phyloP scores from a whole-genome alignment of 2,329 filamentous ascomycete genomes.

The Tolypocladium endophyticum region DNA sequence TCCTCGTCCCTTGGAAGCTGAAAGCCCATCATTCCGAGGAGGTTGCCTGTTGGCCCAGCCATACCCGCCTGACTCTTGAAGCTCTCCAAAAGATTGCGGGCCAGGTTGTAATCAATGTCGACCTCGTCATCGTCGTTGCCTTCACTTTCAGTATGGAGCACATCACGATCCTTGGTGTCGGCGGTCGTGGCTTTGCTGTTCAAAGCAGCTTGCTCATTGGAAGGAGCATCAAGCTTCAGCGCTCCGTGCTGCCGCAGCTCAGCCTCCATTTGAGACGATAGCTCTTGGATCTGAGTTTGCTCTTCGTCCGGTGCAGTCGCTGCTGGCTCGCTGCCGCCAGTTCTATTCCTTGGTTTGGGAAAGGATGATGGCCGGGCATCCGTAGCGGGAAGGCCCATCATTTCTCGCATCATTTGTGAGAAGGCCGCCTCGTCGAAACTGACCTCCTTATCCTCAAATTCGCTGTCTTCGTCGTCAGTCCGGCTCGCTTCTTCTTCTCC shows the following conservation, averaged over 20 bases:
- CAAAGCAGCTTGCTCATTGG: conserved; percentile 11
- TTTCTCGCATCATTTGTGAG: conserved; percentile 77
- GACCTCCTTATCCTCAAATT: conserved; percentile 63
- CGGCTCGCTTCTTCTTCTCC: conserved; percentile 37
- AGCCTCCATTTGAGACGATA: conserved; percentile 60
- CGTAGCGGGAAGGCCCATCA: conserved; percentile 58
- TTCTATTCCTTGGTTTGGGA: not conserved
- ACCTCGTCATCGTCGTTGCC: conserved; percentile 47
- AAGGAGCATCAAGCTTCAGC: conserved; percentile 31
- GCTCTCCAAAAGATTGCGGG: conserved; percentile 82
- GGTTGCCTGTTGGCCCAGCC: conserved; percentile 76
- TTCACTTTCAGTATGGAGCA: conserved; percentile 37
- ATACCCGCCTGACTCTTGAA: conserved; percentile 84
- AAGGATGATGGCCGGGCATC: not conserved
- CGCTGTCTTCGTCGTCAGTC: conserved; percentile 42
- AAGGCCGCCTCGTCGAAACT: conserved; percentile 82
- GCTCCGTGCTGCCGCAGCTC: conserved; percentile 38
- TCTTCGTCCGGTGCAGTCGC: conserved; percentile 29
- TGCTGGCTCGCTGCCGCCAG: not conserved
- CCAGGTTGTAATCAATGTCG: conserved; percentile 76
- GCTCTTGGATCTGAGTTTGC: conserved; percentile 50
- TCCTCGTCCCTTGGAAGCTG: conserved; percentile 71
- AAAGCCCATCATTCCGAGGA: conserved; percentile 79
- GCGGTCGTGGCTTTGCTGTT: conserved; percentile 8
- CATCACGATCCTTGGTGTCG: conserved; percentile 10